A percentile compares a stretch with the other conserved stretches of the same genome.
These are phyloP conservation scores for Penicillium daleae DNA, from an alignment of 495 filamentous ascomycete genomes.

Conservation along the genomic window DNA sequence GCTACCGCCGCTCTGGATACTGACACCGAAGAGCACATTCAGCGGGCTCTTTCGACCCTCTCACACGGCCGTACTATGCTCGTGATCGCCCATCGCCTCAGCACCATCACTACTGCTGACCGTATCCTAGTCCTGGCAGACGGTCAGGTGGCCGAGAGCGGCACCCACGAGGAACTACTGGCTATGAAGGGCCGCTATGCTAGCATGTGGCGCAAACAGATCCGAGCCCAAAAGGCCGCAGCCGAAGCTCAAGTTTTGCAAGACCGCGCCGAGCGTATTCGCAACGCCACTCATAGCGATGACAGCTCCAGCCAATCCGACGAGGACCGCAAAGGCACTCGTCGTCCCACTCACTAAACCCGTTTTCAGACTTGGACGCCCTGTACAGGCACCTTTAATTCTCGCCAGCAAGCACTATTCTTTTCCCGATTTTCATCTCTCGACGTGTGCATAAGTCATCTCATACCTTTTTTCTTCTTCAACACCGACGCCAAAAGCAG, in stretches of 20 bases:
- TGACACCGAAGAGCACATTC: constrained; percentile 95
- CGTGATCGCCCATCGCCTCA: constrained; percentile 85
- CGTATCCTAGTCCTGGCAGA: constrained; percentile 92
- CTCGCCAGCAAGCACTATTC: constrained; percentile 19
- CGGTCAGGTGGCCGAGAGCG: constrained; percentile 80
- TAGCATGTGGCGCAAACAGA: constrained; percentile 96
- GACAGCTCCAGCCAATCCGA: constrained; percentile 59
- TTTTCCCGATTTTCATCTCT: constrained; percentile 31
- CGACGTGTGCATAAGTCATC: constrained; percentile 32
- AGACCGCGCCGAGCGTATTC: constrained; percentile 50
- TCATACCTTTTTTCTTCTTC: constrained; percentile 16
- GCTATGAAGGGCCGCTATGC: constrained; percentile 78
- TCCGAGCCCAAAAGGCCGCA: constrained; percentile 81
- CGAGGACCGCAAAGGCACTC: constrained; percentile 48
- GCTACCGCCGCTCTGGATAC: constrained; percentile 95
- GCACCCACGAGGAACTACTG: constrained; percentile 85
- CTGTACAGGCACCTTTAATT: constrained; percentile 21
- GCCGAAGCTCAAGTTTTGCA: constrained; percentile 68
- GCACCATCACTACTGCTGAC: constrained; percentile 91
- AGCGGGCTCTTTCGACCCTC: constrained; percentile 78
- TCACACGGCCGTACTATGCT: constrained; percentile 83
- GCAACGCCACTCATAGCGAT: constrained; percentile 49
- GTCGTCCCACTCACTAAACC: constrained; percentile 30
- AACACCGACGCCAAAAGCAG: constrained; percentile 19
- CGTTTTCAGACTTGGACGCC: neutral